These are phyloP conservation scores for Alternaria dauci DNA, from an alignment of 2,329 filamentous ascomycete genomes.

Conservation along the genomic window DNA sequence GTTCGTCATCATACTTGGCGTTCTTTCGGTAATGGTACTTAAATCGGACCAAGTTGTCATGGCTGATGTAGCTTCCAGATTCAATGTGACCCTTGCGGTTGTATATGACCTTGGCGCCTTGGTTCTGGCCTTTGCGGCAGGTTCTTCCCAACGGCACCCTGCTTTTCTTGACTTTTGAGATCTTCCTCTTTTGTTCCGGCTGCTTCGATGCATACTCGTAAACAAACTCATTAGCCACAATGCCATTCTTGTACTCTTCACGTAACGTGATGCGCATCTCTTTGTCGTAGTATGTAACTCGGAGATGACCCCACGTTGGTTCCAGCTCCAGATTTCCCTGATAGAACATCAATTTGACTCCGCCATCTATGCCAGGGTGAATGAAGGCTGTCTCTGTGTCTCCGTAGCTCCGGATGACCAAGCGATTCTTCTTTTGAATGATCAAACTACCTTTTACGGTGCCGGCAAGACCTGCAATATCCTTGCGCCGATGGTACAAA, in stretches of 20 bases:
- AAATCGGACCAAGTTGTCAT: constrained; percentile 62
- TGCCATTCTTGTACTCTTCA: constrained; percentile 56
- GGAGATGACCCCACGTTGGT: constrained; percentile 55
- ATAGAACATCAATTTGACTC: constrained; percentile 51
- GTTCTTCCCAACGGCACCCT: constrained; percentile 52
- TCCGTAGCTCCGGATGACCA: constrained; percentile 59
- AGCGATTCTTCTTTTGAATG: constrained; percentile 56
- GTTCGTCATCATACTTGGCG: constrained; percentile 62
- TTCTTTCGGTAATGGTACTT: constrained; percentile 64
- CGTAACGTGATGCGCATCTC: constrained; percentile 56
- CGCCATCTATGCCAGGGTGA: constrained; percentile 47
- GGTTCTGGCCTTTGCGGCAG: constrained; percentile 57
- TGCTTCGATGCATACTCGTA: constrained; percentile 57
- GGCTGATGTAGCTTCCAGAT: constrained; percentile 62
- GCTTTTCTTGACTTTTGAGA: constrained; percentile 51
- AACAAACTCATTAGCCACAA: constrained; percentile 57
- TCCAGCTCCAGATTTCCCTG: constrained; percentile 53
- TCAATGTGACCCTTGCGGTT: constrained; percentile 63
- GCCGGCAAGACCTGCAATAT: constrained; percentile 58
- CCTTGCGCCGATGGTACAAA: constrained; percentile 59
- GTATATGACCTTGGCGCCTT: constrained; percentile 60
- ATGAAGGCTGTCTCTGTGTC: constrained; percentile 61
- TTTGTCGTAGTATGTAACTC: constrained; percentile 59
- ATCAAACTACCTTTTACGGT: constrained; percentile 61
- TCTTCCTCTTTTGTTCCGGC: constrained; percentile 43